Percentiles rank a stretch among this genome's conserved stretches.
Conservation (phyloP, 345 rosid species). For the Toxicodendron radicans region DNA sequence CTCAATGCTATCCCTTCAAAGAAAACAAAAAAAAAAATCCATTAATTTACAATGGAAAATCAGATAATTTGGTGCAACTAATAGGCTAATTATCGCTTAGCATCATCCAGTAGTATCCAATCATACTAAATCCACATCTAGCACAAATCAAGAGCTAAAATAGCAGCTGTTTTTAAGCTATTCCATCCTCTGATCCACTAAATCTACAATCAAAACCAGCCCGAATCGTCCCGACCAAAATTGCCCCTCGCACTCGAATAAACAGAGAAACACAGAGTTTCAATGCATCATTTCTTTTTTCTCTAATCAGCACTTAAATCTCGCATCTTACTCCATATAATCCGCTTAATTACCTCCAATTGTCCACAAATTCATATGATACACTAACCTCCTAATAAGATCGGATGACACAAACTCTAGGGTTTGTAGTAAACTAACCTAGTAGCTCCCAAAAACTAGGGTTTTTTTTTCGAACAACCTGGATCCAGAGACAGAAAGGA, state of each 20-base stretch:
- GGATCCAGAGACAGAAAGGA: neutral
- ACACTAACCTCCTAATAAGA: neutral
- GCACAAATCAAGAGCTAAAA: constrained; percentile 14
- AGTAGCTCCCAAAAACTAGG: constrained; percentile 5
- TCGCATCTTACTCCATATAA: constrained; percentile 19
- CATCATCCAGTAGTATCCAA: constrained; percentile 21
- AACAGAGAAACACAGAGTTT: constrained; percentile 12
- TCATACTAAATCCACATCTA: constrained; percentile 22
- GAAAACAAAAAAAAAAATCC: constrained; percentile 1
- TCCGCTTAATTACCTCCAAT: constrained; percentile 21
- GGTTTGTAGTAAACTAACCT: neutral
- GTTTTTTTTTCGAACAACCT: constrained; percentile 7
- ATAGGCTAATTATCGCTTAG: constrained; percentile 2
- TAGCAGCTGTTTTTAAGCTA: constrained; percentile 21
- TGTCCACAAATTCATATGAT: neutral
- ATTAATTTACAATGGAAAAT: neutral
- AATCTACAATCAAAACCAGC: constrained; percentile 14
- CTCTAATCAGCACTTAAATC: neutral
- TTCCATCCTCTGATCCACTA: constrained; percentile 25
- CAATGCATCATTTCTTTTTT: neutral
- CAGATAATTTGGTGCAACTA: constrained; percentile 12
- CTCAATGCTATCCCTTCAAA: constrained; percentile 18
- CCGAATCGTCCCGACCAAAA: constrained; percentile 1
- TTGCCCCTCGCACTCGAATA: constrained; percentile 7
- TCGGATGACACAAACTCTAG: constrained; percentile 17